phyloP scores from a whole-genome alignment of 108 stramenopile genomes.

The Pseudonitzschia multistriata region DNA sequence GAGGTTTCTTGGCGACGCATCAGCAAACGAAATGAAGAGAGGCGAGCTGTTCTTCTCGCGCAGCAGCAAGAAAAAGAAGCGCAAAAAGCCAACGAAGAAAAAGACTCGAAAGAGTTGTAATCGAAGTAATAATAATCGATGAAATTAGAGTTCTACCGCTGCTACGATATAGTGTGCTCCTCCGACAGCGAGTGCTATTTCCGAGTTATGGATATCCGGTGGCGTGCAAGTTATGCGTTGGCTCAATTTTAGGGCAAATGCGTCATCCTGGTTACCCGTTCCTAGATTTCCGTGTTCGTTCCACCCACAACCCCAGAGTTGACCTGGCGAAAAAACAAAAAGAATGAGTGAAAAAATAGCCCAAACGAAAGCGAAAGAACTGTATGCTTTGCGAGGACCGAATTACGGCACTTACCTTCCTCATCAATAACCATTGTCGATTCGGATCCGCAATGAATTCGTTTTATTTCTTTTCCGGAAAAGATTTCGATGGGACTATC shows the following conservation, averaged over 20 bases:
- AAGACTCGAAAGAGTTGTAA: constrained; percentile 1
- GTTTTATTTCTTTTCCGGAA: constrained; percentile 10
- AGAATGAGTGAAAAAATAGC: not conserved
- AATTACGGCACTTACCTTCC: constrained; percentile 5
- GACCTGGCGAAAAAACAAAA: constrained; percentile 19
- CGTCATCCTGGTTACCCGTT: constrained; percentile 35
- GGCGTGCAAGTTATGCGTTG: constrained; percentile 22
- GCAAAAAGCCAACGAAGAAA: constrained; percentile 9
- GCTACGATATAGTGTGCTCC: constrained; percentile 50
- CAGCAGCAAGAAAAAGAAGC: constrained; percentile 40
- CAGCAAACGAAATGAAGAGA: constrained; percentile 80
- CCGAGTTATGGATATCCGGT: constrained; percentile 24
- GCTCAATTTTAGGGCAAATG: constrained; percentile 11
- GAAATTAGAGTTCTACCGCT: constrained; percentile 13
- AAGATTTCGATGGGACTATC: constrained; percentile 21
- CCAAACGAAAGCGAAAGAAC: not conserved
- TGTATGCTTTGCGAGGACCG: not conserved
- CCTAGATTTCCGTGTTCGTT: constrained; percentile 63
- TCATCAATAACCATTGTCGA: constrained; percentile 60
- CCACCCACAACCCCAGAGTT: constrained; percentile 63
- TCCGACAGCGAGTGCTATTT: constrained; percentile 46
- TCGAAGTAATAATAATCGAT: not conserved
- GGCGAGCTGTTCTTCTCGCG: constrained; percentile 56
- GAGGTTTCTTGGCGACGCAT: constrained; percentile 85
- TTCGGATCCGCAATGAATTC: constrained; percentile 67